Evolutionary conservation across 371 early-diverging fungal genomes (phyloP).

Genomic region (Apophysomyces variabilis): DNA sequence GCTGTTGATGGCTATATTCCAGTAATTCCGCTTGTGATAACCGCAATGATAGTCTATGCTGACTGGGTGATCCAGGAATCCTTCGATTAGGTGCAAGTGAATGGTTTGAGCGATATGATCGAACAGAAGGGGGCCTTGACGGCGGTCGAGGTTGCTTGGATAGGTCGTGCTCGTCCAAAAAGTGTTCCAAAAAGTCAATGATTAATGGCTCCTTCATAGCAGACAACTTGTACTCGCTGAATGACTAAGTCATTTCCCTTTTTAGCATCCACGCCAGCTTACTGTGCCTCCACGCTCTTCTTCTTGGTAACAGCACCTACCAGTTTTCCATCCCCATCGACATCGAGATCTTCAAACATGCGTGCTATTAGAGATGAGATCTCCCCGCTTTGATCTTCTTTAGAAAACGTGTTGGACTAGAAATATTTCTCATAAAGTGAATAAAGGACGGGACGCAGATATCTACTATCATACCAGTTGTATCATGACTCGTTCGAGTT

Average conservation of each 20-base stretch:
- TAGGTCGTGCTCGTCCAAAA: constrained; percentile 60
- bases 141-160: constrained; percentile 46
- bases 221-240: constrained; percentile 80
- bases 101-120: constrained; percentile 36
- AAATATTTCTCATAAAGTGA: neutral
- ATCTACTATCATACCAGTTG: constrained; percentile 62
- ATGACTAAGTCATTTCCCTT: constrained; percentile 50
- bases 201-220: constrained; percentile 86
- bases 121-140: constrained; percentile 54
- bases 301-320: constrained; percentile 38
- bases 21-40: constrained; percentile 48
- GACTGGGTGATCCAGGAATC: constrained; percentile 19
- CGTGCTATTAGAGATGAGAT: constrained; percentile 68
- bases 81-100: constrained; percentile 28
- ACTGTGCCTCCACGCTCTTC: neutral
- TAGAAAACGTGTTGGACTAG: constrained; percentile 66
- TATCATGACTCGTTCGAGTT: constrained; percentile 74
- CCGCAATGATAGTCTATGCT: constrained; percentile 30
- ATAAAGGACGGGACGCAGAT: neutral
- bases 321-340: constrained; percentile 81
- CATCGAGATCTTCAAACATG: constrained; percentile 84
- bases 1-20: constrained; percentile 40
- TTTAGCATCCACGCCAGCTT: neutral
- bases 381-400: constrained; percentile 72
- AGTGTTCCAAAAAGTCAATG: constrained; percentile 80